These are phyloP conservation scores for Cardiospermum halicacabum DNA, from an alignment of 345 rosid species.

Conservation along the genomic window DNA sequence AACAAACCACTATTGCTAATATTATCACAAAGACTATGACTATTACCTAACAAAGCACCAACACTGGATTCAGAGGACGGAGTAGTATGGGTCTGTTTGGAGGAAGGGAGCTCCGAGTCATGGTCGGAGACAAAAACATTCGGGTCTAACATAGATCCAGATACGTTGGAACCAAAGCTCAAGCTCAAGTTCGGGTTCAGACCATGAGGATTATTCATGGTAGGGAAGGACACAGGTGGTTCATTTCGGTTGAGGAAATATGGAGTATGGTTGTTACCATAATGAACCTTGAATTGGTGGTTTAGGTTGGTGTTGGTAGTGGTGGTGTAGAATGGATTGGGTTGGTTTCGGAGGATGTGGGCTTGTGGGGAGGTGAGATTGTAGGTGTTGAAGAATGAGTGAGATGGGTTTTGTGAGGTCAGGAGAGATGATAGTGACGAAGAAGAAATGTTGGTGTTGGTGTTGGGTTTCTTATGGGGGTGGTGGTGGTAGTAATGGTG, in stretches of 20 bases:
- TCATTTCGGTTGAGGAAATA: slow-evolving; percentile 12
- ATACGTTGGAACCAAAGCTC: slow-evolving; percentile 50
- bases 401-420: slow-evolving; percentile 22
- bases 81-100: slow-evolving; percentile 40
- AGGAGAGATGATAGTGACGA: slow-evolving; percentile 33
- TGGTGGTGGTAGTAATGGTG: slow-evolving; percentile 24
- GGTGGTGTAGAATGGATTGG: slow-evolving; percentile 12
- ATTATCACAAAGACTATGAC: background rate
- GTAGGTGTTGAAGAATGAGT: slow-evolving; percentile 19
- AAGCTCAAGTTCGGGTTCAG: too few relatives aligned
- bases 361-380: slow-evolving; percentile 17
- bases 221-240: slow-evolving; percentile 8
- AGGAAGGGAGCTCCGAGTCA: slow-evolving; percentile 46
- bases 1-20: slow-evolving; percentile 44
- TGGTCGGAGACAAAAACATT: slow-evolving; percentile 20
- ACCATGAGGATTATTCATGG: background rate
- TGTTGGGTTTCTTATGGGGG: slow-evolving; percentile 19
- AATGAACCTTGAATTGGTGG: slow-evolving; percentile 15
- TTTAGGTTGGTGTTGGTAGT: too few relatives aligned
- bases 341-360: slow-evolving; percentile 19
- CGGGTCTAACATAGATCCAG: slow-evolving; percentile 41
- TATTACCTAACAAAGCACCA: slow-evolving; percentile 15
- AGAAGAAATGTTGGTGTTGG: slow-evolving; percentile 24
- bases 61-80: slow-evolving; percentile 13
- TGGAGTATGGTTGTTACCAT: slow-evolving; percentile 6